A percentile compares a stretch with the other conserved stretches of the same genome.
phyloP scores from a whole-genome alignment of 2,329 filamentous ascomycete species.

The Botrytis sinoallii region DNA sequence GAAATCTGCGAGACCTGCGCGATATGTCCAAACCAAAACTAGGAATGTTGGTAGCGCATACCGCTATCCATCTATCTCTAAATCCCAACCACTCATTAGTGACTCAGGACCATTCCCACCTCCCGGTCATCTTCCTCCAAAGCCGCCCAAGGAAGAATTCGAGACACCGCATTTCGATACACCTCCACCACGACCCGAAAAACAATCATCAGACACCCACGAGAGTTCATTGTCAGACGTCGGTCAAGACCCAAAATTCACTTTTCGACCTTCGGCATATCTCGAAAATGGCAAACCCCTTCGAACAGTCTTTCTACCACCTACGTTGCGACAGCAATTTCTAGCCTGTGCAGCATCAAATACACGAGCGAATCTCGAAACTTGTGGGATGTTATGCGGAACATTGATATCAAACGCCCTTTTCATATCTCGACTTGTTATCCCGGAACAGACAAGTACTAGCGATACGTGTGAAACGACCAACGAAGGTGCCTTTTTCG shows the following conservation, averaged over 20 bases:
- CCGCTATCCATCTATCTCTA: slow-evolving; percentile 56
- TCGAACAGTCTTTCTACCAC: slow-evolving; percentile 82
- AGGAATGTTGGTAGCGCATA: slow-evolving; percentile 41
- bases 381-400: slow-evolving; percentile 91
- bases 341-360: slow-evolving; percentile 71
- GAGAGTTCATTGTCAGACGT: slow-evolving; percentile 10
- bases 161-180: slow-evolving; percentile 15
- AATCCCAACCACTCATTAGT: slow-evolving; percentile 46
- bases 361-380: slow-evolving; percentile 80
- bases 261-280: slow-evolving; percentile 80
- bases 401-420: slow-evolving; percentile 89
- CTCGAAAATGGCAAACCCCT: slow-evolving; percentile 86
- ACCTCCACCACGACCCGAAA: slow-evolving; percentile 29
- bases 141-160: slow-evolving; percentile 33
- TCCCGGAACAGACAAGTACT: slow-evolving; percentile 86
- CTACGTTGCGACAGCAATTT: slow-evolving; percentile 70
- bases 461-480: slow-evolving; percentile 93
- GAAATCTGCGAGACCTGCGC: slow-evolving; percentile 33
- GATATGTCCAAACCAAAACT: slow-evolving; percentile 21
- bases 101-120: slow-evolving; percentile 14
- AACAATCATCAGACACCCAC: slow-evolving; percentile 20
- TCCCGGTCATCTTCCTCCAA: slow-evolving; percentile 29
- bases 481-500: slow-evolving; percentile 79
- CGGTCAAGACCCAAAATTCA: slow-evolving; percentile 46
- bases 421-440: slow-evolving; percentile 83